Base-by-base conservation (phyloP, 2,329 filamentous ascomycete species). In the Epichloe sibirici region DNA sequence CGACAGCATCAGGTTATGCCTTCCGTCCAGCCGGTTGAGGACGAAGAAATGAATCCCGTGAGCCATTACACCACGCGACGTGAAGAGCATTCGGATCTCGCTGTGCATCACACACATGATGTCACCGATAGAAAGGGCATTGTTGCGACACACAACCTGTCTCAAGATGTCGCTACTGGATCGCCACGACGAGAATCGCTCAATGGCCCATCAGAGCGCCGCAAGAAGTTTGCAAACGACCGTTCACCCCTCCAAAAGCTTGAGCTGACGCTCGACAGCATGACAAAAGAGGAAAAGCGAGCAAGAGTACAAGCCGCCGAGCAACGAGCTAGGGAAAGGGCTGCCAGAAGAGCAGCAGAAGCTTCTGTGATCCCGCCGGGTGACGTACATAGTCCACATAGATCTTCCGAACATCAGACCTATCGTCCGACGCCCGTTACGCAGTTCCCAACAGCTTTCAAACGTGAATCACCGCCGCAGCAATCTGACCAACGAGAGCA, bases 221-320 rank as follows among this genome's bases (percentile, higher is more conserved):
- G 74, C 52, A 78, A 73, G 74, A 74, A 76, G 71, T 82, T 87
- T 69, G 87, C 91, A 62, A 78, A 85, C 53, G 86, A 94, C 65
- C 82, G 87, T 62, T 97, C 91, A 57, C 93, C 94, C 50, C 77
- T 98, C 50, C 91, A 98, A 69, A 93, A 85, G 72, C 79, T 98
- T 59, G 91, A 98, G 73, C 81, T 88, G 63, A 93, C 88, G 62
- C 78, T 97, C 63, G 86, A 86, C 67, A 90, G 87, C 69, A 91
- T 96, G 68, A 95, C 87, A 66, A 97, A 96, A 67, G 90, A 96
- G 70, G 90, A 96, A 69, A 94, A 95, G 68, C 80, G 91, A 57
- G 89, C 90, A 8, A 79, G 88, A 46, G 82, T 91, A 4, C 80
- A 90, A 64, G 86, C 91, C 61, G 89, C 89, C 5, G 91, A 96